These are phyloP conservation scores for Trichoderma atroviride DNA, from an alignment of 2,329 filamentous ascomycete species.

Conservation along the genomic window DNA sequence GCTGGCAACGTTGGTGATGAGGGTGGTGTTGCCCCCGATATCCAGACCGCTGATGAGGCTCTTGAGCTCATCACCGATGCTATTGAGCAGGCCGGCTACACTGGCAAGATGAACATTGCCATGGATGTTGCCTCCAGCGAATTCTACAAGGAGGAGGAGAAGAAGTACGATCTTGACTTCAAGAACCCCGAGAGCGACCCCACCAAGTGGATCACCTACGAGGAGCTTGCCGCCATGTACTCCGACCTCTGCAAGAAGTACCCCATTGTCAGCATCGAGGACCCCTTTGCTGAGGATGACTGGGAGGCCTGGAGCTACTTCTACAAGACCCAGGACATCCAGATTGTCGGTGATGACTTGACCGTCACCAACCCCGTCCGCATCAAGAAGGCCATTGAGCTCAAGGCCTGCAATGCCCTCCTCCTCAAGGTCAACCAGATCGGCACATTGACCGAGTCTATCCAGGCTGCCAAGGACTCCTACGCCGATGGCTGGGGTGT, in stretches of 20 bases:
- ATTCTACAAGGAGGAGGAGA: conserved; percentile 96
- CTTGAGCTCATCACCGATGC: conserved; percentile 93
- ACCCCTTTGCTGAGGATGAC: conserved; percentile 99
- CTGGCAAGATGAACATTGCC: conserved; percentile 93
- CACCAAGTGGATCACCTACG: conserved; percentile 97
- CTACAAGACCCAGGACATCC: conserved; percentile 98
- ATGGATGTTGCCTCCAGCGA: conserved; percentile 99
- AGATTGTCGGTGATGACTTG: conserved; percentile 98
- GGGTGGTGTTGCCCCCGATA: conserved; percentile 99
- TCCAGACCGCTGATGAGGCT: conserved; percentile 94
- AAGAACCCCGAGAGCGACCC: conserved; percentile 98
- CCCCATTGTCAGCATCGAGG: conserved; percentile 98
- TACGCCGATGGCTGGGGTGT: conserved; percentile 96
- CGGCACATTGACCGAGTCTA: conserved; percentile 96
- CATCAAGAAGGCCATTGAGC: conserved; percentile 99
- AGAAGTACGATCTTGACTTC: conserved; percentile 99
- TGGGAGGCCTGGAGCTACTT: conserved; percentile 99
- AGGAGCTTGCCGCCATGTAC: conserved; percentile 94
- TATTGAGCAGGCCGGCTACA: conserved; percentile 95
- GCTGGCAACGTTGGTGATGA: conserved; percentile 99
- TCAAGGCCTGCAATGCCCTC: conserved; percentile 97
- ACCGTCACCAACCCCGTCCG: conserved; percentile 98
- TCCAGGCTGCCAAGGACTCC: conserved; percentile 98
- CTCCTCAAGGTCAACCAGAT: conserved; percentile 99
- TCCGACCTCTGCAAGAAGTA: conserved; percentile 87